Evolutionary conservation across 2,329 filamentous ascomycete genomes (phyloP).

Genomic region (Claviceps fusiformis): DNA sequence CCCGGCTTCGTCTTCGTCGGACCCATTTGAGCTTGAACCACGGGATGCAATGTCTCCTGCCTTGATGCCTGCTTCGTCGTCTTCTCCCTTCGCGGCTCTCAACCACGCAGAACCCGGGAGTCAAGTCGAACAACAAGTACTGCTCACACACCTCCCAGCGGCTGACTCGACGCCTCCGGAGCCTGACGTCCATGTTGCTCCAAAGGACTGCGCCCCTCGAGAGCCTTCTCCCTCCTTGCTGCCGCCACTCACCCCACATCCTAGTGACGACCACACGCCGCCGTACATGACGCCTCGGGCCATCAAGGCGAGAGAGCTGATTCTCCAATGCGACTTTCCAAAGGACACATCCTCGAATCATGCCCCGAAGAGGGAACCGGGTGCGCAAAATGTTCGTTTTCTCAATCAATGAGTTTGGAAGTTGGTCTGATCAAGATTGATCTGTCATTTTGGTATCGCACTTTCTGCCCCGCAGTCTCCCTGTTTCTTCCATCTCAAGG

Average conservation of each 20-base stretch:
- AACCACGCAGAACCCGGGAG: no score
- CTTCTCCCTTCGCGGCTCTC: not conserved
- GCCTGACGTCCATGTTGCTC: no score
- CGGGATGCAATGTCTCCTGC: not conserved
- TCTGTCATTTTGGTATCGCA: no score
- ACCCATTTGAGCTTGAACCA: not conserved
- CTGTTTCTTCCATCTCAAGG: no score
- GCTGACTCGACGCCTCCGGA: no score
- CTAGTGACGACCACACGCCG: not conserved
- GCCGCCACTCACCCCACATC: not conserved
- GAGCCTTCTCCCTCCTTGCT: not conserved
- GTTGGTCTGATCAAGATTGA: no score
- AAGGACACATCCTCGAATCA: not conserved
- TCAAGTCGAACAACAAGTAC: no score
- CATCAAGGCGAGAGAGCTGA: not conserved
- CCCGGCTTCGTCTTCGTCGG: not conserved
- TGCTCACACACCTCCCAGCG: no score
- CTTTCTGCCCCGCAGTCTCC: no score
- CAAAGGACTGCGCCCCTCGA: not conserved
- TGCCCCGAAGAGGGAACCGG: not conserved
- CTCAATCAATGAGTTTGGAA: no score
- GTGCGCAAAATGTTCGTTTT: not conserved
- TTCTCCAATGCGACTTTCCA: not conserved
- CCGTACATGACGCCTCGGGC: not conserved
- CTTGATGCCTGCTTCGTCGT: not conserved